Evolutionary conservation across 192 early-diverging fungal genomes (phyloP).

Genomic region (Chytriomyces confervae): DNA sequence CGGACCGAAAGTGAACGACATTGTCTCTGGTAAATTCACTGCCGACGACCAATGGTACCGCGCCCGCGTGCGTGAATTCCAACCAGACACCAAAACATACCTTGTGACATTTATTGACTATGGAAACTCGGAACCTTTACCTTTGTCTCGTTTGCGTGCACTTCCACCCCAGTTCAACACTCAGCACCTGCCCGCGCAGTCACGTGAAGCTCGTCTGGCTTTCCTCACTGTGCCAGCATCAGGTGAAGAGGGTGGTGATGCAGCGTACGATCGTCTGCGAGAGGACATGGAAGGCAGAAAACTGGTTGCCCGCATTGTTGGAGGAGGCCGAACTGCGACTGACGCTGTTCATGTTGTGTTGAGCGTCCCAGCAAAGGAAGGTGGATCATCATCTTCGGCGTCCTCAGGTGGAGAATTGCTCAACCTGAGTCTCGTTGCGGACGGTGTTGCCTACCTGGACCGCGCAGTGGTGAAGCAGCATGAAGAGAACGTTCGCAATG

Average conservation of each 20-base stretch:
- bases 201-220: constrained; percentile 84
- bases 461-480: constrained; percentile 44
- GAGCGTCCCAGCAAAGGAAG: constrained; percentile 28
- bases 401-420: constrained; percentile 26
- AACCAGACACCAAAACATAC: constrained; percentile 64
- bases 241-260: constrained; percentile 77
- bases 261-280: constrained; percentile 73
- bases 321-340: constrained; percentile 28
- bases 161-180: constrained; percentile 72
- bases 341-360: constrained; percentile 46
- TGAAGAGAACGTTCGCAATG: constrained; percentile 44
- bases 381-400: neutral
- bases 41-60: constrained; percentile 90
- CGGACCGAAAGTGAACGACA: constrained; percentile 70
- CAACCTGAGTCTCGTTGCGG: constrained; percentile 51
- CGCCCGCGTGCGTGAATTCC: constrained; percentile 74
- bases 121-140: constrained; percentile 88
- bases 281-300: constrained; percentile 60
- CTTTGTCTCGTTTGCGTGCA: constrained; percentile 72
- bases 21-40: constrained; percentile 84
- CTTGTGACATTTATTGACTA: constrained; percentile 91
- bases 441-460: constrained; percentile 50
- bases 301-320: constrained; percentile 47
- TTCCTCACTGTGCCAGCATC: constrained; percentile 70
- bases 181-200: constrained; percentile 66